Evolutionary conservation across 2,329 filamentous ascomycete species (phyloP), one percentile per base, ranked within the genome.

Genomic region (Sphaerulina vaccinii): DNA sequence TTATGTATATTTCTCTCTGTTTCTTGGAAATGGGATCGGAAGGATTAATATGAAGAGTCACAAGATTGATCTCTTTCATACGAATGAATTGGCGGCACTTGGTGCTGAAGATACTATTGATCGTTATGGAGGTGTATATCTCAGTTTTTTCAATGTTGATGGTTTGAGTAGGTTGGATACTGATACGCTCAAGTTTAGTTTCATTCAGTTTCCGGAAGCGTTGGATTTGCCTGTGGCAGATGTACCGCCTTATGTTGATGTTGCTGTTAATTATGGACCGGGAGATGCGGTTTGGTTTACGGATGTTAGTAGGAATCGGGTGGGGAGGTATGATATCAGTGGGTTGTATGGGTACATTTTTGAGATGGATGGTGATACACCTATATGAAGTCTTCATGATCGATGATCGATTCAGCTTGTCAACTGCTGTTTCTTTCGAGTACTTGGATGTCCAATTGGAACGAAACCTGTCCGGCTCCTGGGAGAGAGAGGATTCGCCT

Each of bases 71-170:
- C 41, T 59, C 9, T 59, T 50, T 32, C 56, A 59, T 49, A 57
- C 56, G 5, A 51, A 54, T 33, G 50, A 57, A 36, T 19, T 45
- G 11, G 42, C 18, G 3, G 38, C 38, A 3, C 44, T 61, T 15
- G 58, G 56, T n/a, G 49, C 58, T 8, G 56, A 61, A 36, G 54
- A 61, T 19, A 61, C 58, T 5, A 57, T 61, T 27, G 58, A 61
- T 40, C 40, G 49, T 11, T 43, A 56, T 11, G 56, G 58, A 3
- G 58, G 58, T 8, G 56, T 60, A 1, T 61, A 57, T 50, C 45
- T 51, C 18, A 54, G 51, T 23, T 57, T 44, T 32, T 61, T 61
- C 43, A 51, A 51, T 24, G 49, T 48, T 2, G 47, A 59, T 48
- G 45, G 27, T 11, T 18, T 59, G 7, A 37, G 55, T 10, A 54